These are phyloP conservation scores for Colletotrichum musae DNA, from an alignment of 2,329 filamentous ascomycete species.

Conservation along the genomic window DNA sequence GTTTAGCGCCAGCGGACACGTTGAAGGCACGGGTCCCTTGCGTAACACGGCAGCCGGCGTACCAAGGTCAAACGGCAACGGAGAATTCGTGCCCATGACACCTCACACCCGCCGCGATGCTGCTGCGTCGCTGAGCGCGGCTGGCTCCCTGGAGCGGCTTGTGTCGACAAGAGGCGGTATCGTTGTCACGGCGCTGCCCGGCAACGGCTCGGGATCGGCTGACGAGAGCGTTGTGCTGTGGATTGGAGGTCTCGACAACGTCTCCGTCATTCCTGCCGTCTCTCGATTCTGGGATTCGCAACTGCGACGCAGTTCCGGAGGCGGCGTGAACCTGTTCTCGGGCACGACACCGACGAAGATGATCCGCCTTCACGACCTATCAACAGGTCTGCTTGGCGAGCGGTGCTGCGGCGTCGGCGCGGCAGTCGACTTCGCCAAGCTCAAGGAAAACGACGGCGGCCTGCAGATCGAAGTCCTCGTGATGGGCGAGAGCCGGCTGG, in stretches of 20 bases:
- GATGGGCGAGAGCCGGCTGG: conserved; percentile 69
- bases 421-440: conserved; percentile 54
- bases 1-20: conserved; percentile 71
- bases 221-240: conserved; percentile 71
- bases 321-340: conserved; percentile 69
- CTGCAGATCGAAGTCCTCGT: conserved; percentile 69
- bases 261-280: conserved; percentile 69
- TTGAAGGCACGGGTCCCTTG: conserved; percentile 72
- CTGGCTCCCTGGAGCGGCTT: conserved; percentile 64
- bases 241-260: conserved; percentile 70
- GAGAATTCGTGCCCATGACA: conserved; percentile 76
- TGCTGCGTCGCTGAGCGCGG: conserved; percentile 59
- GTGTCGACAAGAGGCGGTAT: conserved; percentile 67
- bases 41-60: conserved; percentile 48
- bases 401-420: conserved; percentile 67
- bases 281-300: conserved; percentile 73
- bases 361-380: conserved; percentile 68
- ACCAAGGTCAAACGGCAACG: conserved; percentile 46
- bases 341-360: conserved; percentile 69
- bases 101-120: conserved; percentile 72
- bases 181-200: conserved; percentile 62
- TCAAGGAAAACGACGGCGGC: conserved; percentile 52
- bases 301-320: conserved; percentile 64
- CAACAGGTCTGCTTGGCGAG: conserved; percentile 69
- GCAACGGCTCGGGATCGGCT: conserved; percentile 55